Percentiles rank a stretch among this genome's conserved stretches.
Conservation (phyloP, 139 green algal species). For the Closterium sp. region DNA sequence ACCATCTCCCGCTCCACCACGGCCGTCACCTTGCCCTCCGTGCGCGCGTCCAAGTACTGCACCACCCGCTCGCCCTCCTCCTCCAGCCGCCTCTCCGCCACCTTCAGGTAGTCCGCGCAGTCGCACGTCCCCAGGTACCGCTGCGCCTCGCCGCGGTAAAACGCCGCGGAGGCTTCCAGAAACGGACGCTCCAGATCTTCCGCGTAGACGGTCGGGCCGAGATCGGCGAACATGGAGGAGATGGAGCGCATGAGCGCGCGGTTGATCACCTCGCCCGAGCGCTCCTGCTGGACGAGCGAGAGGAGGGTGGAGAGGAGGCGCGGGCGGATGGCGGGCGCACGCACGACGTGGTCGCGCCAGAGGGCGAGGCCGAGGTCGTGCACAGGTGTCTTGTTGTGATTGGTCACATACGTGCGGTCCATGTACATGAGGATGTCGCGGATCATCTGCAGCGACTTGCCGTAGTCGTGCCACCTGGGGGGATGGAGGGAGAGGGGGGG, state of each 20-base stretch:
- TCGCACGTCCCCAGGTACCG: constrained; percentile 71
- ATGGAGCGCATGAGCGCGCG: constrained; percentile 70
- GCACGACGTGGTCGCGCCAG: constrained; percentile 86
- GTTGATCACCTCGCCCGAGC: constrained; percentile 84
- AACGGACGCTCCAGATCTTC: constrained; percentile 92
- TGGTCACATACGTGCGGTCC: constrained; percentile 93
- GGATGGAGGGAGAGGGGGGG: no score
- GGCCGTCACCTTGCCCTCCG: constrained; percentile 59
- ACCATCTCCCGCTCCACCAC: constrained; percentile 89
- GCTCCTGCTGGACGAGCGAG: constrained; percentile 72
- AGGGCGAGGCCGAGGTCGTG: constrained; percentile 88
- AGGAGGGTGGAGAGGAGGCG: constrained; percentile 75
- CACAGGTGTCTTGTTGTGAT: constrained; percentile 84
- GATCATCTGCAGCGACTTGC: constrained; percentile 94
- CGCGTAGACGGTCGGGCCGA: constrained; percentile 73
- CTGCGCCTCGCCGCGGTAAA: constrained; percentile 83
- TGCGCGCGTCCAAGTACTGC: constrained; percentile 81
- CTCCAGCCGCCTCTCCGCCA: constrained; percentile 75
- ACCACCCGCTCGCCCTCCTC: constrained; percentile 86
- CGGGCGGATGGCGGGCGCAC: constrained; percentile 64
- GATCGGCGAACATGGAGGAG: constrained; percentile 89
- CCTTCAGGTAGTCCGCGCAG: constrained; percentile 86
- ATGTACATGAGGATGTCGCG: constrained; percentile 99
- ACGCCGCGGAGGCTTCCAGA: constrained; percentile 75
- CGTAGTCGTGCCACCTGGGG: constrained; percentile 80